A percentile compares a stretch with the other conserved stretches of the same genome.
Conservation (phyloP, 2,329 filamentous ascomycete species). For the Trichoderma arundinaceum region DNA sequence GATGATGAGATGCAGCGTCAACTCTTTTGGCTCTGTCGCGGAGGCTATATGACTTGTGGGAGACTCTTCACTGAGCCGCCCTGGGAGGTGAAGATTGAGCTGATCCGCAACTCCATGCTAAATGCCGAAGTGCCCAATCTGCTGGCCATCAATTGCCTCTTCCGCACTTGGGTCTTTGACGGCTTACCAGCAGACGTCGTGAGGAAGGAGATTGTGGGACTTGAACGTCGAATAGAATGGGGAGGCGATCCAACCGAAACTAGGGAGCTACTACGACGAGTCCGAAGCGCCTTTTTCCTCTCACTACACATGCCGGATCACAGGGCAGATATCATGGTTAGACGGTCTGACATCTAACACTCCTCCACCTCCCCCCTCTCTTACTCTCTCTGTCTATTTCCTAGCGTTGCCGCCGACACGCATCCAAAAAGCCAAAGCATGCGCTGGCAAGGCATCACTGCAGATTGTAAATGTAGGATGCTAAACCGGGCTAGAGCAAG, state of each 20-base stretch:
- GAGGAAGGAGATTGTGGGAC: slow-evolving; percentile 36
- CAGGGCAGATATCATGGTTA: not conserved
- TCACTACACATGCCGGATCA: slow-evolving; percentile 31
- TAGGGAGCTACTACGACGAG: slow-evolving; percentile 38
- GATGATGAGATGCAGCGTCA: slow-evolving; percentile 47
- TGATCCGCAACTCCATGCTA: slow-evolving; percentile 46
- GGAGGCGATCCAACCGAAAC: slow-evolving; percentile 38
- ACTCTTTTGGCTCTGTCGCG: slow-evolving; percentile 54
- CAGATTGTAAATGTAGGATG: not conserved
- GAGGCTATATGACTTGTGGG: slow-evolving; percentile 44
- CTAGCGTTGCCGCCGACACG: not conserved
- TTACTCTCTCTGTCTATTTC: not conserved
- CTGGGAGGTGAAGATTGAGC: slow-evolving; percentile 51
- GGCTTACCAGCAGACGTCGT: slow-evolving; percentile 42
- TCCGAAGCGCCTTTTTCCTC: slow-evolving; percentile 26
- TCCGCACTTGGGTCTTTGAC: slow-evolving; percentile 39
- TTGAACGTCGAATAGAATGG: slow-evolving; percentile 43
- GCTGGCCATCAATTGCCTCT: slow-evolving; percentile 43
- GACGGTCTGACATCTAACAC: slow-evolving; percentile 13
- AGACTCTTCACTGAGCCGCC: slow-evolving; percentile 39
- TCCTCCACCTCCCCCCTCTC: no score
- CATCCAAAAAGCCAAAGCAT: not conserved
- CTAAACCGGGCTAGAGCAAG: not conserved
- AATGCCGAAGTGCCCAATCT: slow-evolving; percentile 39
- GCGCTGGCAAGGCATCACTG: slow-evolving; percentile 14